Evolutionary conservation across 108 stramenopile species (phyloP).

Genomic region (Discostella stelligeroides): DNA sequence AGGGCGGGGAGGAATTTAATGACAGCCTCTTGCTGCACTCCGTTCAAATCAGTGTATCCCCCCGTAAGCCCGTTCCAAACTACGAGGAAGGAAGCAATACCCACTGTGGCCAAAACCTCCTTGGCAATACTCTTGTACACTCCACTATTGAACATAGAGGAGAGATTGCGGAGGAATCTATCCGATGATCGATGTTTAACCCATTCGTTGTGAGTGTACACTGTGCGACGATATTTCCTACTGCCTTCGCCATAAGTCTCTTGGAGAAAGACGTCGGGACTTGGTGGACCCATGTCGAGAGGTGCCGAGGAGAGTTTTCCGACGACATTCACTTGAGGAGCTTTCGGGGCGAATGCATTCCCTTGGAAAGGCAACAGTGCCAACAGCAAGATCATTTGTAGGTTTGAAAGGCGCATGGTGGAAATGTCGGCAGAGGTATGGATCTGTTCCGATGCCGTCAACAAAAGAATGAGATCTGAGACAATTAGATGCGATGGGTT

Average conservation of each 20-base stretch:
- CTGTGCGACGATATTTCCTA: constrained; percentile 73
- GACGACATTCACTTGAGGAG: neutral
- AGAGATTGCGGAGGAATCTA: constrained; percentile 62
- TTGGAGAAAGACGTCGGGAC: constrained; percentile 2
- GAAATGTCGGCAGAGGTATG: neutral
- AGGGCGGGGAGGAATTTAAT: constrained; percentile 37
- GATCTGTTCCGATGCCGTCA: no score
- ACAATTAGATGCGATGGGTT: no score
- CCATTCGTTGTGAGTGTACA: constrained; percentile 79
- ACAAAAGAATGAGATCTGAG: constrained; percentile 3
- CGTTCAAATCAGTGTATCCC: constrained; percentile 65
- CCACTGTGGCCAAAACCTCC: constrained; percentile 54
- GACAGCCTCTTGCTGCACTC: constrained; percentile 51
- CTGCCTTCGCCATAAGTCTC: constrained; percentile 60
- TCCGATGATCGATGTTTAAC: constrained; percentile 64
- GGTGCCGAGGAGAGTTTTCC: neutral
- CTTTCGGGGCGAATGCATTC: constrained; percentile 21
- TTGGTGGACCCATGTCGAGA: constrained; percentile 26
- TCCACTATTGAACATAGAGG: constrained; percentile 50
- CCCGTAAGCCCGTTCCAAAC: constrained; percentile 59
- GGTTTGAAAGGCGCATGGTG: constrained; percentile 33
- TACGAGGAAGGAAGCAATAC: constrained; percentile 54
- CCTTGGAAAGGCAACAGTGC: constrained; percentile 13
- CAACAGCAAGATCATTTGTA: constrained; percentile 39
- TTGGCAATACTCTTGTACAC: constrained; percentile 65